Base-by-base conservation (phyloP, 345 rosid genomes). In the Hypericum androsaemum region DNA sequence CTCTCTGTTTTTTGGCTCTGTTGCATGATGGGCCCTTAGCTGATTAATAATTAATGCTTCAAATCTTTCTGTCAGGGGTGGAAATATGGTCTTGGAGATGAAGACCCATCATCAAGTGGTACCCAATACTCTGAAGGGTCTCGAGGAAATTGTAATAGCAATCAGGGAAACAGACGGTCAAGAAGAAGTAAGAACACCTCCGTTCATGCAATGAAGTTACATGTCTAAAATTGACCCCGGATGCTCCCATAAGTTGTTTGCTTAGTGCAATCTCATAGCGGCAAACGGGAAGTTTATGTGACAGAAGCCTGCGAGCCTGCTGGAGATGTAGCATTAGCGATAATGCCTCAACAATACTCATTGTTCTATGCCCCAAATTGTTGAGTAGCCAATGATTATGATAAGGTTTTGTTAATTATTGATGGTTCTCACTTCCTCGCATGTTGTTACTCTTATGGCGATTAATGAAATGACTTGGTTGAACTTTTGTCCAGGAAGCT, bases 181-280 rank as follows among this genome's bases (percentile, higher is more conserved):
- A 69, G 76, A 57, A 65, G 65, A 79, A 79, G 97, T 86, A 82
- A 80, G 86, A 38, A 43, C 51, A 44, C 15, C 6, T 58, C 8
- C n/a, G n/a, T n/a, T n/a, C n/a, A 63, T 7, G 5, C 16, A 45
- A 51, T 52, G 49, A n/a, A 17, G 37, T n/a, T 6, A 38, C 51
- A 36, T 41, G 16, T 9, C 16, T 10, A 38, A n/a, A 42, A 12
- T 43, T 15, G 41, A 15, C 16, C 43, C n/a, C n/a, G n/a, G n/a
- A n/a, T n/a, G n/a, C n/a, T n/a, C n/a, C n/a, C n/a, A n/a, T n/a
- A n/a, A n/a, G n/a, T n/a, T n/a, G n/a, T n/a, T n/a, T n/a, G n/a
- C n/a, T n/a, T n/a, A n/a, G n/a, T n/a, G n/a, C n/a, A n/a, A n/a
- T n/a, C n/a, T n/a, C n/a, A n/a, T n/a, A n/a, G n/a, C n/a, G n/a